These are phyloP conservation scores for Pichia sp. DNA, from an alignment of 1,139 yeast species.

Conservation along the genomic window DNA sequence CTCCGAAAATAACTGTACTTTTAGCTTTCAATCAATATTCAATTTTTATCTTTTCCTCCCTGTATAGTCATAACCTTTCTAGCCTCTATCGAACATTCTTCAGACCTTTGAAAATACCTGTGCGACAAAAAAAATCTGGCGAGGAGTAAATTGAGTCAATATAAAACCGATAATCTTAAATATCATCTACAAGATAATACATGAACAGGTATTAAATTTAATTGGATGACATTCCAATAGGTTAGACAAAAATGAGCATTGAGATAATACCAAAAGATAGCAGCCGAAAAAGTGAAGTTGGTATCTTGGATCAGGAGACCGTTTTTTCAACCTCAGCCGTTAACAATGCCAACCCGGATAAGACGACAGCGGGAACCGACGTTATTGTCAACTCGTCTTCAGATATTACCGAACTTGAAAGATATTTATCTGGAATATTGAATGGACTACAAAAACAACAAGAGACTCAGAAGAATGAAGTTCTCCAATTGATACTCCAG, in stretches of 20 bases:
- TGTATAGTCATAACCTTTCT: not conserved
- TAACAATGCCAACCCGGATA: not conserved
- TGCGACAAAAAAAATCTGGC: not conserved
- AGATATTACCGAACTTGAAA: constrained; percentile 10
- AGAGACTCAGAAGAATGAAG: constrained; percentile 16
- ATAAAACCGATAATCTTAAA: too few relatives aligned
- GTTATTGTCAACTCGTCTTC: not conserved
- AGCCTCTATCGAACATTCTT: not conserved
- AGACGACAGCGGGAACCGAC: not conserved
- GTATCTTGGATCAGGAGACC: not conserved
- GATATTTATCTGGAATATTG: constrained; percentile 12
- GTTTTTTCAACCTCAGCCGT: not conserved
- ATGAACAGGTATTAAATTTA: too few relatives aligned
- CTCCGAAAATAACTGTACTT: not conserved
- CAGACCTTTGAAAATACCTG: not conserved
- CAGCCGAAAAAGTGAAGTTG: not conserved
- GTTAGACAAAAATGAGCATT: not conserved
- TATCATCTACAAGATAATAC: too few relatives aligned
- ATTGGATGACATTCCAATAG: not conserved
- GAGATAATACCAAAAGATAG: not conserved
- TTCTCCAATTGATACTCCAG: constrained; percentile 15
- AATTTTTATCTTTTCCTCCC: not conserved
- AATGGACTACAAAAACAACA: constrained; percentile 18
- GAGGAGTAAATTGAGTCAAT: not conserved
- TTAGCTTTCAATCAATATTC: not conserved